Conservation (phyloP, 306 rosid genomes). For the Abrus pulchellus region DNA sequence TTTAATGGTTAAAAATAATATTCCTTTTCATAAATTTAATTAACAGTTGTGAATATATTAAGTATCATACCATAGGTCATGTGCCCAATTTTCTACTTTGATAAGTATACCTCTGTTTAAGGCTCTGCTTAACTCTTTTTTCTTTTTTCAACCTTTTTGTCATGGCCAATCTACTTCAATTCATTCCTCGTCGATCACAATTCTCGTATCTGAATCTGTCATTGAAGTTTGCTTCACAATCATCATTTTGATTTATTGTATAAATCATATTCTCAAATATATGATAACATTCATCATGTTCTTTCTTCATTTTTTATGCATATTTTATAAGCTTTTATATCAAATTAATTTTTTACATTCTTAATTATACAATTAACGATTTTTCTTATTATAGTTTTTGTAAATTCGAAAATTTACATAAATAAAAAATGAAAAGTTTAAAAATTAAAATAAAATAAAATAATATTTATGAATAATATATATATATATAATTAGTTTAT, state of each 20-base stretch:
- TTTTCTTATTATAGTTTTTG: background rate
- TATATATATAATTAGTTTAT: too few species aligned
- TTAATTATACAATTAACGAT: background rate
- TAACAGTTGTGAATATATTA: background rate
- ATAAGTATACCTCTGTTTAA: background rate
- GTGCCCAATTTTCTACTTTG: background rate
- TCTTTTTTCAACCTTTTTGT: background rate
- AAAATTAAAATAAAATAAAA: background rate
- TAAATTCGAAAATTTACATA: too few species aligned
- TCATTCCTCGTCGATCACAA: background rate
- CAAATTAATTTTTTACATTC: background rate
- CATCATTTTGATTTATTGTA: background rate
- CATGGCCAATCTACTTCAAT: constrained; percentile 23
- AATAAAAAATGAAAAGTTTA: background rate
- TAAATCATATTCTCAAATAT: background rate
- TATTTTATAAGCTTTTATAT: background rate
- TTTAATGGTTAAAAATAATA: too few species aligned
- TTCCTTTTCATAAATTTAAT: background rate
- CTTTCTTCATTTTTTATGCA: background rate
- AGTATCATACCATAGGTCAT: background rate
- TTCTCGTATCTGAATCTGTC: background rate
- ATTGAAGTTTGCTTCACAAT: background rate
- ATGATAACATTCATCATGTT: background rate
- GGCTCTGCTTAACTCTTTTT: background rate
- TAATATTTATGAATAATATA: background rate